Percentiles rank a stretch among this genome's conserved stretches.
These are phyloP conservation scores for Colletotrichum paranaense DNA, from an alignment of 2,329 filamentous ascomycete species.

Conservation along the genomic window DNA sequence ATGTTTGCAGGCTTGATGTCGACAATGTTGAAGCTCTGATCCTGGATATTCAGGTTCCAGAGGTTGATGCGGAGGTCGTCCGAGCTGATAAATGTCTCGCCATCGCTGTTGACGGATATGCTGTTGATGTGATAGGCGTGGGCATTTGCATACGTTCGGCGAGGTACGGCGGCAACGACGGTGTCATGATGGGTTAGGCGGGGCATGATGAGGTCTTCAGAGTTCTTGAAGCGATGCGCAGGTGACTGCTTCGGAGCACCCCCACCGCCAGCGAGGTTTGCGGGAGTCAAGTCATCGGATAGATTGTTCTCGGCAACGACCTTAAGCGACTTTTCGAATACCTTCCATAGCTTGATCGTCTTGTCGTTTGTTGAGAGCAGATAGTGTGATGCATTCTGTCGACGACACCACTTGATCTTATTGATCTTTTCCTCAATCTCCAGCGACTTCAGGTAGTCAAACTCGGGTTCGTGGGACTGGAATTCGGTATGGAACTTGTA, in stretches of 20 bases:
- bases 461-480: slow-evolving; percentile 98
- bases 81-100: slow-evolving; percentile 98
- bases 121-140: slow-evolving; percentile 99
- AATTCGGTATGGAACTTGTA: slow-evolving; percentile 99
- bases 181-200: slow-evolving; percentile 98
- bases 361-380: slow-evolving; percentile 99
- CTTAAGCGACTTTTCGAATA: slow-evolving; percentile 99
- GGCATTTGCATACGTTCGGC: slow-evolving; percentile 96
- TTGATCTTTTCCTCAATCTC: slow-evolving; percentile 99
- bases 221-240: slow-evolving; percentile 80
- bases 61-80: slow-evolving; percentile 98
- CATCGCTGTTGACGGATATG: slow-evolving; percentile 99
- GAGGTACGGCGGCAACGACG: slow-evolving; percentile 94
- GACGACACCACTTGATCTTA: slow-evolving; percentile 99
- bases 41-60: slow-evolving; percentile 99
- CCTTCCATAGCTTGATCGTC: slow-evolving; percentile 99
- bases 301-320: slow-evolving; percentile 99
- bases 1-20: slow-evolving; percentile 99
- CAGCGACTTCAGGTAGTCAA: slow-evolving; percentile 98
- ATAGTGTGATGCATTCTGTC: slow-evolving; percentile 98
- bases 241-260: slow-evolving; percentile 80
- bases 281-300: slow-evolving; percentile 90
- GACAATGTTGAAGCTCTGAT: slow-evolving; percentile 99
- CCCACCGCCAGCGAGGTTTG: slow-evolving; percentile 77
- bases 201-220: slow-evolving; percentile 89